Evolutionary conservation across 2,329 filamentous ascomycete species (phyloP).

Genomic region (Calonectria hawksworthii): DNA sequence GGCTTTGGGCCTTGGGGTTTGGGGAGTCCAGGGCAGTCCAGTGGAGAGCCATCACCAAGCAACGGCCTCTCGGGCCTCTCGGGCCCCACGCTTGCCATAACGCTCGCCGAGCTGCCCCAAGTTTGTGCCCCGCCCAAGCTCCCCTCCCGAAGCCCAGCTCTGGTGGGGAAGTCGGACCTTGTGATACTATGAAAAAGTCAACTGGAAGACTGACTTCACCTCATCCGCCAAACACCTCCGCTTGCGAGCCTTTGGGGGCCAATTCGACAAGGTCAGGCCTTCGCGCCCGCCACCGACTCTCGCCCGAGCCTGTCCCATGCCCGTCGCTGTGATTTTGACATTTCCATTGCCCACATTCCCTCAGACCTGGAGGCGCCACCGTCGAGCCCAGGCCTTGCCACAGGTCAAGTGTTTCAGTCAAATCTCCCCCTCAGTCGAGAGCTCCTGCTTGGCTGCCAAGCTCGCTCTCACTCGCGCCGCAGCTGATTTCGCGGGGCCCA

Average conservation of each 20-base stretch:
- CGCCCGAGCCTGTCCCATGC: neutral
- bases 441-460: neutral
- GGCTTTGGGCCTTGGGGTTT: constrained; percentile 26
- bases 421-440: constrained; percentile 4
- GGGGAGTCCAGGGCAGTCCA: constrained; percentile 16
- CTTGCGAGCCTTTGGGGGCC: neutral
- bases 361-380: constrained; percentile 21
- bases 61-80: constrained; percentile 40
- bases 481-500: neutral
- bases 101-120: constrained; percentile 23
- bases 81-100: constrained; percentile 18
- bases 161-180: constrained; percentile 16
- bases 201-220: constrained; percentile 2
- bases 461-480: neutral
- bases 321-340: constrained; percentile 1
- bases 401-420: constrained; percentile 12
- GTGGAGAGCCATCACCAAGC: constrained; percentile 40
- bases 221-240: constrained; percentile 1
- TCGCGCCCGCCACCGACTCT: neutral
- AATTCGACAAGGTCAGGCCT: neutral
- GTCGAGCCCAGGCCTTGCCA: constrained; percentile 7
- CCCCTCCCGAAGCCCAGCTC: constrained; percentile 15
- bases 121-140: constrained; percentile 2
- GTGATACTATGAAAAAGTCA: constrained; percentile 6
- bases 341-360: constrained; percentile 3